Percentiles rank a stretch among this genome's conserved stretches.
Evolutionary conservation across 805 yeast genomes (phyloP).

Genomic region (Wickerhamomyces pijperi): DNA sequence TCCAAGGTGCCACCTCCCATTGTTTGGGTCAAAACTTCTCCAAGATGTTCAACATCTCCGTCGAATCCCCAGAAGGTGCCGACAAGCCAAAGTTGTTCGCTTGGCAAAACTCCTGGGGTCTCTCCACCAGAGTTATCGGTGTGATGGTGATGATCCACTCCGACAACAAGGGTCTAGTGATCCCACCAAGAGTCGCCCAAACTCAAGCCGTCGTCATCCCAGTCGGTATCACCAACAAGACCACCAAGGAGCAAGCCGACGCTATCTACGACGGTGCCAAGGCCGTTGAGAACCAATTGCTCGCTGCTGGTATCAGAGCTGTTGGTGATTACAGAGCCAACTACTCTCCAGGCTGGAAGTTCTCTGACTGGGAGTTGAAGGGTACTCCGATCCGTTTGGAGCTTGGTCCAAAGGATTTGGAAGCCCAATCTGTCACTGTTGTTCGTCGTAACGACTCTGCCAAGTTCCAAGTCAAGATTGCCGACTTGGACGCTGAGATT

Average conservation of each 20-base stretch:
- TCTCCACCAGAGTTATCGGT: slow-evolving; percentile 96
- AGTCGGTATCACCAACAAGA: slow-evolving; percentile 86
- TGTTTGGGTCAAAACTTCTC: slow-evolving; percentile 97
- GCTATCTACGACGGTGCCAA: slow-evolving; percentile 61
- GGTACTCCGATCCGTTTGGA: slow-evolving; percentile 93
- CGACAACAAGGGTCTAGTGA: slow-evolving; percentile 94
- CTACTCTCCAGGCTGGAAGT: slow-evolving; percentile 98
- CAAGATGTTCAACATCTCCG: slow-evolving; percentile 92
- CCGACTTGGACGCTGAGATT: slow-evolving; percentile 50
- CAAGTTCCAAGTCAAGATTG: slow-evolving; percentile 58
- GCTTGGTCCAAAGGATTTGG: slow-evolving; percentile 92
- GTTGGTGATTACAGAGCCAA: slow-evolving; percentile 83
- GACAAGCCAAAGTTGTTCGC: slow-evolving; percentile 69
- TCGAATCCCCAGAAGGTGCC: slow-evolving; percentile 88
- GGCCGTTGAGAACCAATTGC: slow-evolving; percentile 52
- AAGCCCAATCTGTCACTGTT: slow-evolving; percentile 66
- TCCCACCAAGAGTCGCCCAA: slow-evolving; percentile 96
- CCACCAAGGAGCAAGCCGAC: slow-evolving; percentile 64
- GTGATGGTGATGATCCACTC: slow-evolving; percentile 99
- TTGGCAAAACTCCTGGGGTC: slow-evolving; percentile 98
- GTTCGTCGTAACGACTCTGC: slow-evolving; percentile 89
- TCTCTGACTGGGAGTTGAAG: slow-evolving; percentile 92
- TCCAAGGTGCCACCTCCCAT: slow-evolving; percentile 98
- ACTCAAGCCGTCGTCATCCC: slow-evolving; percentile 88
- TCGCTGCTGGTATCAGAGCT: slow-evolving; percentile 57